Evolutionary conservation across 139 green algal species (phyloP).

Genomic region (Tetradesmus obliquus): DNA sequence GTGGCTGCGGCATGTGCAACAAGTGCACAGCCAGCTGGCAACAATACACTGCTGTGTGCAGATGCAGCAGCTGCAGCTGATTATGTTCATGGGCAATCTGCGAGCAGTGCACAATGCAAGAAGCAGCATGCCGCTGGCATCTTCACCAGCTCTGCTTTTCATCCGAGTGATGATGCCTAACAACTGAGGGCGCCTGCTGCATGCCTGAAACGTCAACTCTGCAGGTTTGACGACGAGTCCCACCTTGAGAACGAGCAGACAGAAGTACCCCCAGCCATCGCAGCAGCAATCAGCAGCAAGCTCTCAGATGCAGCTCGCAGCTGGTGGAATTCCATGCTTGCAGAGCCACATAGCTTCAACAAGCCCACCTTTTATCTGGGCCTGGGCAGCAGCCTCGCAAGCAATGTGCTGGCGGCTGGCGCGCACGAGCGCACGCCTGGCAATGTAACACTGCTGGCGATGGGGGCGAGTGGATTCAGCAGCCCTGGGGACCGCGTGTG

Average conservation of each 20-base stretch:
- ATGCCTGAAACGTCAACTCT: neutral
- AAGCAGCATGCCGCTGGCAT: too few species aligned
- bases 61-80: too few species aligned
- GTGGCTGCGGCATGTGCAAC: neutral
- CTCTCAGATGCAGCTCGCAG: neutral
- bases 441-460: neutral
- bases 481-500: neutral
- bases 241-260: constrained; percentile 1
- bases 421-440: constrained; percentile 2
- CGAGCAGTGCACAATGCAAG: too few species aligned
- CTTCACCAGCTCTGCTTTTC: too few species aligned
- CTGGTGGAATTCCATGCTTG: constrained; percentile 2
- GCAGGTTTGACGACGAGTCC: neutral
- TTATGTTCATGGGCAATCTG: too few species aligned
- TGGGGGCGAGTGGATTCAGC: neutral
- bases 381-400: neutral
- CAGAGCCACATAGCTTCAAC: constrained; percentile 27
- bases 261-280: neutral
- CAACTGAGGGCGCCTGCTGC: neutral
- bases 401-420: neutral
- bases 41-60: neutral
- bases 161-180: neutral
- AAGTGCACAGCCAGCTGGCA: neutral
- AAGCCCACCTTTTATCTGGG: constrained; percentile 17
- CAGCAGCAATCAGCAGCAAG: neutral